phyloP scores from a whole-genome alignment of 306 rosid genomes.

The Trichosanthes truncata region DNA sequence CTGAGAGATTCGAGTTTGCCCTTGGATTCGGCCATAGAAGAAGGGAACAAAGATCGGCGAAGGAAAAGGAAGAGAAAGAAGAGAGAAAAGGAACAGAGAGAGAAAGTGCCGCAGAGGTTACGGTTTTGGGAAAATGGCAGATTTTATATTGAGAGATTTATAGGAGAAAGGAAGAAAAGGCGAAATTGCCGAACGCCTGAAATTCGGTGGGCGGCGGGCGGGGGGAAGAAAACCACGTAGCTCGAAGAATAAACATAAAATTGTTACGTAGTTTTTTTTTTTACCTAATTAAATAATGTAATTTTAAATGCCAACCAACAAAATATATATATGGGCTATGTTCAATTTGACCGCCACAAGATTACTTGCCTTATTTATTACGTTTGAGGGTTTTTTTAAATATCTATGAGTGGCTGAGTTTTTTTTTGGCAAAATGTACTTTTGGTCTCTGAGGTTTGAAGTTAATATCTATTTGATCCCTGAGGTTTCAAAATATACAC shows the following conservation, averaged over 20 bases:
- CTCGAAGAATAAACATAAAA: neutral
- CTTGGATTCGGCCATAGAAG: conserved; percentile 62
- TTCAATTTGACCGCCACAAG: too few relatives aligned
- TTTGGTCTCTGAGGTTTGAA: too few relatives aligned
- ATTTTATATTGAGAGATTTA: neutral
- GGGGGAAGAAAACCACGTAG: neutral
- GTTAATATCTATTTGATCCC: too few relatives aligned
- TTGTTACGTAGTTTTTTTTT: too few relatives aligned
- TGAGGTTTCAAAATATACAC: too few relatives aligned
- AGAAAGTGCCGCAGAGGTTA: neutral
- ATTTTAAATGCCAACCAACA: too few relatives aligned
- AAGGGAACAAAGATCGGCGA: neutral
- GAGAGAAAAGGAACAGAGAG: neutral
- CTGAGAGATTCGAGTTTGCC: conserved; percentile 44
- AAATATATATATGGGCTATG: too few relatives aligned
- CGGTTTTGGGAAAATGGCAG: neutral
- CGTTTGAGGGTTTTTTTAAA: too few relatives aligned
- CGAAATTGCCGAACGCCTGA: conserved; percentile 27
- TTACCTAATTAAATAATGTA: too few relatives aligned
- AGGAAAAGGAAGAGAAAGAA: neutral
- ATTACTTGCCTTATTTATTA: too few relatives aligned
- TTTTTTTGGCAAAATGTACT: too few relatives aligned
- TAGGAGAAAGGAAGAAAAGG: conserved; percentile 13
- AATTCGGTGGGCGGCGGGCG: conserved; percentile 19
- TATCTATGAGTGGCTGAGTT: too few relatives aligned